phyloP scores from a whole-genome alignment of 805 yeast genomes.

The Yamadazyma tumulicola region DNA sequence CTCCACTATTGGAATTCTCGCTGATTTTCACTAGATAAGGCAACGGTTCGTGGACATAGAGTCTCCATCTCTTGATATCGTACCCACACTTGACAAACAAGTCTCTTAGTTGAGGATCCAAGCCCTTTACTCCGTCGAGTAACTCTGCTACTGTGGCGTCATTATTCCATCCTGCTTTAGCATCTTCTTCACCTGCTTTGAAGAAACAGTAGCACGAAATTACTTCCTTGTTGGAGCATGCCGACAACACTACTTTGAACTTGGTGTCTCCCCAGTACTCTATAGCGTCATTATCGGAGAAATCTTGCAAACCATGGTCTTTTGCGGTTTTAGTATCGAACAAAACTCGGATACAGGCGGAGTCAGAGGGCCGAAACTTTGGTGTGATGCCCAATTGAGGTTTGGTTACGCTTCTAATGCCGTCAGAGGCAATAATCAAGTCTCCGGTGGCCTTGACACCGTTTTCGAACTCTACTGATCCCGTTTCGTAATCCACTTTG shows the following conservation, averaged over 20 bases:
- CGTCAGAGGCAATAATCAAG: constrained; percentile 28
- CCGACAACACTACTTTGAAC: constrained; percentile 16
- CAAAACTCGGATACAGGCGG: constrained; percentile 14
- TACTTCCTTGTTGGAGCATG: constrained; percentile 16
- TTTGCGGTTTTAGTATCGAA: constrained; percentile 14
- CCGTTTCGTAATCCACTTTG: constrained; percentile 18
- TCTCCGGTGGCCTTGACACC: constrained; percentile 20
- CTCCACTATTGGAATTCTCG: constrained; percentile 13
- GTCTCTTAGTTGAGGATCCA: constrained; percentile 14
- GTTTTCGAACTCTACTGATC: constrained; percentile 21
- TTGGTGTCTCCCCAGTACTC: constrained; percentile 14
- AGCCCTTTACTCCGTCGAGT: constrained; percentile 8
- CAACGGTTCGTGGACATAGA: constrained; percentile 17
- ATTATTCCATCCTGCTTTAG: constrained; percentile 15
- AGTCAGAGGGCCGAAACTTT: constrained; percentile 12
- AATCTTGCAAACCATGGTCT: constrained; percentile 14
- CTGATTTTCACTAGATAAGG: constrained; percentile 15
- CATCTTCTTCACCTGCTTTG: constrained; percentile 14
- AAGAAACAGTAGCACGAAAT: constrained; percentile 14
- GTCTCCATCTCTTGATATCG: constrained; percentile 14
- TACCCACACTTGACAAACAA: constrained; percentile 14
- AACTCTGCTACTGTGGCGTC: constrained; percentile 14
- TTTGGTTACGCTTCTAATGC: constrained; percentile 20
- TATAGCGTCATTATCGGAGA: constrained; percentile 16
- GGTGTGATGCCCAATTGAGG: constrained; percentile 13